phyloP scores from a whole-genome alignment of 495 filamentous ascomycete species.

The Lophiotrema nucula region DNA sequence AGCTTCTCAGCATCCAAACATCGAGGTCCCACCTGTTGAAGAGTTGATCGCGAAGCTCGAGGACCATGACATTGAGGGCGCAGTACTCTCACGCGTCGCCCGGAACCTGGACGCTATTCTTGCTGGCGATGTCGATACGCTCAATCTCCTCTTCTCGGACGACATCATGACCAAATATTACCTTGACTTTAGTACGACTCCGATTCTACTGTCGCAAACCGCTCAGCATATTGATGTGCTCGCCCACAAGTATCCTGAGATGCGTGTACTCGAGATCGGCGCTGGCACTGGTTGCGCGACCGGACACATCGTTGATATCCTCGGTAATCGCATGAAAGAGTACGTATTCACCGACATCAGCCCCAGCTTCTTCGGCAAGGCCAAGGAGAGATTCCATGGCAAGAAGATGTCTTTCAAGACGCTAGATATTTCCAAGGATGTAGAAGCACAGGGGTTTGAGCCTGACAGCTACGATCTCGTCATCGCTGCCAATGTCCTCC shows the following conservation, averaged over 20 bases:
- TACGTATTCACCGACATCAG: constrained; percentile 10
- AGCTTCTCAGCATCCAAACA: neutral
- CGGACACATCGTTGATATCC: neutral
- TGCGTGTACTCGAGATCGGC: constrained; percentile 7
- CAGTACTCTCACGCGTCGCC: neutral
- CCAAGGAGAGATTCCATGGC: neutral
- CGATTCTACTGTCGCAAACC: neutral
- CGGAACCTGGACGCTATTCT: neutral
- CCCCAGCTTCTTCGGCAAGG: constrained; percentile 1
- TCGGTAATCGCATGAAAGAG: neutral
- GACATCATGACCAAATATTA: neutral
- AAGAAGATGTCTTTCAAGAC: neutral
- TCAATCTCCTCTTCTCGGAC: neutral
- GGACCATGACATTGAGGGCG: neutral
- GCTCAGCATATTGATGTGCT: neutral
- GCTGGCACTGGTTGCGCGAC: constrained; percentile 3
- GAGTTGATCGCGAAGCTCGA: neutral
- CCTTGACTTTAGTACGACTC: neutral
- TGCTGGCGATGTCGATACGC: neutral
- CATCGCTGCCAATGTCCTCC: constrained; percentile 26
- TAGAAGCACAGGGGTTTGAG: constrained; percentile 22
- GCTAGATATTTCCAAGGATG: neutral
- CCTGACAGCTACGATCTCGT: constrained; percentile 22
- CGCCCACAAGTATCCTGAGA: neutral
- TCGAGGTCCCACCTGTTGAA: neutral